These are phyloP conservation scores for Trypanosoma caninum DNA, from an alignment of 208 protist genomes.

Conservation along the genomic window DNA sequence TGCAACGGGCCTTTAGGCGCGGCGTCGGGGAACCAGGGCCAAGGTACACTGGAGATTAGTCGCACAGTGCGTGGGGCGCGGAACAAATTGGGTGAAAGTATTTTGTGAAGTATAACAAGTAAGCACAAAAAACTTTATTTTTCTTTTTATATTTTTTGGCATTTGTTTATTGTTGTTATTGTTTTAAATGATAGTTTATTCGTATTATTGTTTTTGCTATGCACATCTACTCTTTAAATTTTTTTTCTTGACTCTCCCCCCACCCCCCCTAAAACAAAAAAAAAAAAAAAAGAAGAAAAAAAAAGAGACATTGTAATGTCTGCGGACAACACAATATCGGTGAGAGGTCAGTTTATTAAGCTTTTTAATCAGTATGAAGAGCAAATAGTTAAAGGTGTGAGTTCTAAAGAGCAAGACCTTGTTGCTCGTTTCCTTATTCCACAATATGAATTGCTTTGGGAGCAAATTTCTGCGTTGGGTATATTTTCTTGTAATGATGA, in stretches of 20 bases:
- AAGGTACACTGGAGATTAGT: conserved; percentile 65
- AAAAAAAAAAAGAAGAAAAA: conserved; percentile 3
- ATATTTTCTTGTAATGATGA: conserved; percentile 80
- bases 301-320: background rate
- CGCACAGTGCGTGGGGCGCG: too few relatives aligned
- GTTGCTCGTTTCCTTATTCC: conserved; percentile 40
- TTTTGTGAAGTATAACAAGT: background rate
- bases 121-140: background rate
- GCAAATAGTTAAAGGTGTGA: conserved; percentile 2
- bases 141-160: background rate
- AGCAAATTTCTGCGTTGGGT: conserved; percentile 42
- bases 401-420: conserved; percentile 10
- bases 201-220: too few relatives aligned
- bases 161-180: background rate
- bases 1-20: conserved; percentile 48
- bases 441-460: conserved; percentile 70
- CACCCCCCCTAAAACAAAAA: background rate
- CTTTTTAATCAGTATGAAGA: conserved; percentile 47
- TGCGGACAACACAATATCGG: conserved; percentile 24
- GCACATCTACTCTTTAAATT: background rate
- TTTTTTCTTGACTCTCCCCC: background rate
- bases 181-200: background rate
- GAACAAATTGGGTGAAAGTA: background rate
- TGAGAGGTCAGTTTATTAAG: conserved; percentile 58
- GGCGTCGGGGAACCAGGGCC: conserved; percentile 41